Evolutionary conservation across 176 grass and related monocot species (phyloP).

Genomic region (Oryza officinalis): DNA sequence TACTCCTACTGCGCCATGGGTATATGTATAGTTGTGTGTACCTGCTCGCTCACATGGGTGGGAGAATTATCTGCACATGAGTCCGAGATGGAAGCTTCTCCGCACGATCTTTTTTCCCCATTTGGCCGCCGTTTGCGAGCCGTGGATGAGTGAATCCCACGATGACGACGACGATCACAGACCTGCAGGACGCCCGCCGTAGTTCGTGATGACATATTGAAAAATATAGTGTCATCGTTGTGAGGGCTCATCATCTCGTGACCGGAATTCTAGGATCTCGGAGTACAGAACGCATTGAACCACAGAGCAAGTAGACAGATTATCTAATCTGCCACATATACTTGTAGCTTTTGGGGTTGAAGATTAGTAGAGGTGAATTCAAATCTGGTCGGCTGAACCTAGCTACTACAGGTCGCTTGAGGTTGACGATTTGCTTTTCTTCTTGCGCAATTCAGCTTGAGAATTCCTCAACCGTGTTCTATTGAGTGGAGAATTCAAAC

Average conservation of each 20-base stretch:
- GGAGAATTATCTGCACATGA: conserved; percentile 23
- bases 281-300: not conserved
- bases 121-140: not conserved
- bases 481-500: not conserved
- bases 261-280: conserved; percentile 41
- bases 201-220: not conserved
- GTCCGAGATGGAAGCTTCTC: conserved; percentile 36
- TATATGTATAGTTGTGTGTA: not conserved
- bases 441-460: not conserved
- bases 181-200: not conserved
- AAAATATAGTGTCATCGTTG: not conserved
- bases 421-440: conserved; percentile 14
- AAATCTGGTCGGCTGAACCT: not conserved
- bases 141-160: not conserved
- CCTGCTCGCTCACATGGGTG: conserved; percentile 41
- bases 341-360: not conserved
- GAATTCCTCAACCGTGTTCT: not conserved
- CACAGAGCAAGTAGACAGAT: not conserved
- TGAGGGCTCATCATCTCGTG: not conserved
- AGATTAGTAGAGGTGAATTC: not conserved
- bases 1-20: not conserved
- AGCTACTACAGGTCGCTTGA: not conserved
- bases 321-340: not conserved
- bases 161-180: conserved; percentile 7
- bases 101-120: not conserved